Percentiles rank a stretch among this genome's conserved stretches.
Conservation (phyloP, 768 basidiomycete species). For the Podaxis mareebaensis region DNA sequence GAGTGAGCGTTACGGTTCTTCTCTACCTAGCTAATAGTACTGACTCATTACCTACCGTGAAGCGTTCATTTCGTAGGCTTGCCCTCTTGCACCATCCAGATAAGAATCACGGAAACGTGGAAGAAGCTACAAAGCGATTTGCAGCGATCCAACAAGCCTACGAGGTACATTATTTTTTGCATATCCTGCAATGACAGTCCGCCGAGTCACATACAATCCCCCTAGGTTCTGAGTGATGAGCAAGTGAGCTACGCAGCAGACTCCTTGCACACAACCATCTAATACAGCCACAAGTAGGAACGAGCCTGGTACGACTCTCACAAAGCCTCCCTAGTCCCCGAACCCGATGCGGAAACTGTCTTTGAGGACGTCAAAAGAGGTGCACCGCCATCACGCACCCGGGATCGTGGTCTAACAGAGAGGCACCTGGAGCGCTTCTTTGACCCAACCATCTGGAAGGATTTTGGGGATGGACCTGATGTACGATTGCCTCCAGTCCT, state of each 20-base stretch:
- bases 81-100: constrained; percentile 88
- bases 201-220: constrained; percentile 11
- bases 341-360: constrained; percentile 81
- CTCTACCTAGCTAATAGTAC: neutral
- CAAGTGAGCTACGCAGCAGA: constrained; percentile 57
- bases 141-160: constrained; percentile 92
- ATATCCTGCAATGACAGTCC: neutral
- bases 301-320: constrained; percentile 98
- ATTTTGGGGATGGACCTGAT: constrained; percentile 61
- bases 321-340: constrained; percentile 73
- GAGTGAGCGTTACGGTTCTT: constrained; percentile 42
- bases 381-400: constrained; percentile 46
- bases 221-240: constrained; percentile 87
- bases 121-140: constrained; percentile 86
- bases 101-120: constrained; percentile 80
- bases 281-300: constrained; percentile 64
- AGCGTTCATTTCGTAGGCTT: constrained; percentile 83
- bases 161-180: constrained; percentile 54
- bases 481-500: constrained; percentile 36
- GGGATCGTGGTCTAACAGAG: constrained; percentile 77
- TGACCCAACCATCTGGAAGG: constrained; percentile 65
- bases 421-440: constrained; percentile 86
- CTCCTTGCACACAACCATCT: constrained; percentile 10
- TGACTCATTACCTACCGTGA: constrained; percentile 8
- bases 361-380: constrained; percentile 86